Percentiles rank a stretch among this genome's conserved stretches.
These are phyloP conservation scores for Ambispora gerdemannii DNA, from an alignment of 192 early-diverging fungal species.

Conservation along the genomic window DNA sequence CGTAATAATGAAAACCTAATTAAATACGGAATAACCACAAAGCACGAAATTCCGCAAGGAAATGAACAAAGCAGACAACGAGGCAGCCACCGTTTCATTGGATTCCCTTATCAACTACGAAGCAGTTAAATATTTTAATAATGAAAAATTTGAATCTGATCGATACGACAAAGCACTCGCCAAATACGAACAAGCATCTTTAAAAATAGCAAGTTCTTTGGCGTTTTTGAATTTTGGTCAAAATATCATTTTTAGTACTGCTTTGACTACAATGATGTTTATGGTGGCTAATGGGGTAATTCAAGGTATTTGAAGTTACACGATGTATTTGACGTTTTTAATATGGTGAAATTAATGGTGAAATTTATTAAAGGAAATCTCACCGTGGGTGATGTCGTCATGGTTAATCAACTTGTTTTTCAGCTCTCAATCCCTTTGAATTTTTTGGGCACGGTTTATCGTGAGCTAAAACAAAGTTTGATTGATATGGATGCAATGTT, in stretches of 20 bases:
- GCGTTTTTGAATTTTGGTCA: conserved; percentile 95
- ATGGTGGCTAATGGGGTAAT: conserved; percentile 88
- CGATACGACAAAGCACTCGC: conserved; percentile 84
- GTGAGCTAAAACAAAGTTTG: conserved; percentile 91
- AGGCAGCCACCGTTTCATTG: conserved; percentile 88
- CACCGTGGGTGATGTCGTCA: conserved; percentile 96
- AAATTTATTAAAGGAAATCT: conserved; percentile 54
- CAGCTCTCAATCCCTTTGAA: conserved; percentile 96
- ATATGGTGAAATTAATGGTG: neutral
- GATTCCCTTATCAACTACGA: conserved; percentile 98
- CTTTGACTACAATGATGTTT: conserved; percentile 94
- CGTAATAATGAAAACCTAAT: too few relatives aligned
- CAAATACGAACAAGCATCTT: conserved; percentile 93
- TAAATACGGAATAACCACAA: neutral
- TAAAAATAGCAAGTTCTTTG: conserved; percentile 85
- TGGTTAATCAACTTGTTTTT: conserved; percentile 98
- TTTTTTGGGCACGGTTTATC: conserved; percentile 96
- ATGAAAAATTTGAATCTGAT: conserved; percentile 85
- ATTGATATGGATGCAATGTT: conserved; percentile 99
- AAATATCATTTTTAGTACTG: conserved; percentile 88
- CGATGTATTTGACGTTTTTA: neutral
- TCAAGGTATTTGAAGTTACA: conserved; percentile 23
- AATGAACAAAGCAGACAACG: conserved; percentile 95
- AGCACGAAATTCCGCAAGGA: conserved; percentile 76
- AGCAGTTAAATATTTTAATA: conserved; percentile 91